phyloP scores from a whole-genome alignment of 257 asterid species.

The Penstemon davidsonii region DNA sequence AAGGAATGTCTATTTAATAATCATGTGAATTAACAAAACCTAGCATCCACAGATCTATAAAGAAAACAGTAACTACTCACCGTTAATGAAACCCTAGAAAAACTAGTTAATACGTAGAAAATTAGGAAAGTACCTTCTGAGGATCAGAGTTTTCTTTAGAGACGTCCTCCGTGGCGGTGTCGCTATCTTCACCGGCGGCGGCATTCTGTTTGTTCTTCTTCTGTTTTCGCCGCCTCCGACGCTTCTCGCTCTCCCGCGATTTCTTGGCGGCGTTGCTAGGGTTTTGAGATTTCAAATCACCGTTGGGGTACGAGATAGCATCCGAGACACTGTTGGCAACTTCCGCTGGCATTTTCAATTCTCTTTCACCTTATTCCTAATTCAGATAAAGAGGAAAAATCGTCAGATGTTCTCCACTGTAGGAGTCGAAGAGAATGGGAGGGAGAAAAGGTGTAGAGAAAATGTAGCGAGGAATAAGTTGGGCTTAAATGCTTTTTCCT shows the following conservation, averaged over 20 bases:
- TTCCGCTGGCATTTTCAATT: slow-evolving; percentile 51
- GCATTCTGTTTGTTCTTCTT: slow-evolving; percentile 67
- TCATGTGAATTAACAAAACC: not conserved
- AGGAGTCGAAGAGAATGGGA: no score
- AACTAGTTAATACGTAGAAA: not conserved
- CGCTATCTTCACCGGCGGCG: slow-evolving; percentile 54
- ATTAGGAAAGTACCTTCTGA: slow-evolving; percentile 49
- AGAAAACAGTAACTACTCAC: not conserved
- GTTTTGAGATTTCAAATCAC: slow-evolving; percentile 35
- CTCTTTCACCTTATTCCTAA: not conserved
- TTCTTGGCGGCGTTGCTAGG: slow-evolving; percentile 48
- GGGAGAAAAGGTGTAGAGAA: no score
- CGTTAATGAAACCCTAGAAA: not conserved
- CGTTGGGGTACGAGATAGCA: slow-evolving; percentile 35
- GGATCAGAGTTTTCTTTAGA: slow-evolving; percentile 74
- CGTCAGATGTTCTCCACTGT: no score
- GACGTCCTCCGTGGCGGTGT: slow-evolving; percentile 49
- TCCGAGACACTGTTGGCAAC: slow-evolving; percentile 42
- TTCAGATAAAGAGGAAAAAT: no score
- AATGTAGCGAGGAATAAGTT: no score
- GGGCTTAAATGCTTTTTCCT: no score
- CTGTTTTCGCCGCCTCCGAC: slow-evolving; percentile 93
- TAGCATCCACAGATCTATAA: not conserved
- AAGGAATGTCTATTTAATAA: not conserved
- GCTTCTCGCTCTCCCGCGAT: slow-evolving; percentile 66